Base-by-base conservation (phyloP, 2,329 filamentous ascomycete species). In the Talaromyces piceae region DNA sequence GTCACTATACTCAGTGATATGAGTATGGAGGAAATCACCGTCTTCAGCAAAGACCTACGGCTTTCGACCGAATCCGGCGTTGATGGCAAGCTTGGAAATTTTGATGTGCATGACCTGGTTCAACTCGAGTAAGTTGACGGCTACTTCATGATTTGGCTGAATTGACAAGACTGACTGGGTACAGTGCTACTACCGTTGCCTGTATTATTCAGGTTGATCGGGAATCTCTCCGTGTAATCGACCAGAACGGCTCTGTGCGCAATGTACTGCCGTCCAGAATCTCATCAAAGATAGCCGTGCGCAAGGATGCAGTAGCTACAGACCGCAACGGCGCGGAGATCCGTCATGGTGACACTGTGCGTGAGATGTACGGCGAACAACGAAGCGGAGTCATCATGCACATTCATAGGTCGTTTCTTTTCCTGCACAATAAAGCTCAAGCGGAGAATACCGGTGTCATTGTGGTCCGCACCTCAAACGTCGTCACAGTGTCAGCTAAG, bases 41-140 rank as follows among this genome's bases (percentile, higher is more conserved):
- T 98, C 28, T 98, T 98, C 66, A 96, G 91, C 74, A 96, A 95
- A 67, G 93, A 98, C 72, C 73, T 98, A 54, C 83, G 94, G 59
- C 88, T 95, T 68, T 93, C 93, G 25, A 89, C 88, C 50, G 93
- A 97, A 65, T 89, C 90, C 59, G 91, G 90, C 56, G 90, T 88
- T 13, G 84, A 91, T 63, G 87, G 88, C 25, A 77, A 74, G 54
- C 74, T 91, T n/a, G 89, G 89, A 9, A 88, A 94, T 69, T 97
- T 87, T 67, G 87, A 91, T 59, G 82, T 98, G 28, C 89, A 94
- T 60, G 93, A 98, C 66, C 79, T 98, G 23, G 89, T 98, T 12
- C 91, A 97, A 70, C 81, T 98, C 55, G 91, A 97, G 77, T 80
- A 72, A 73, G 76, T 73, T 39, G 18, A 30, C 13, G 7, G 4